These are phyloP conservation scores for Sherardia arvensis DNA, from an alignment of 257 asterid genomes.

Conservation along the genomic window DNA sequence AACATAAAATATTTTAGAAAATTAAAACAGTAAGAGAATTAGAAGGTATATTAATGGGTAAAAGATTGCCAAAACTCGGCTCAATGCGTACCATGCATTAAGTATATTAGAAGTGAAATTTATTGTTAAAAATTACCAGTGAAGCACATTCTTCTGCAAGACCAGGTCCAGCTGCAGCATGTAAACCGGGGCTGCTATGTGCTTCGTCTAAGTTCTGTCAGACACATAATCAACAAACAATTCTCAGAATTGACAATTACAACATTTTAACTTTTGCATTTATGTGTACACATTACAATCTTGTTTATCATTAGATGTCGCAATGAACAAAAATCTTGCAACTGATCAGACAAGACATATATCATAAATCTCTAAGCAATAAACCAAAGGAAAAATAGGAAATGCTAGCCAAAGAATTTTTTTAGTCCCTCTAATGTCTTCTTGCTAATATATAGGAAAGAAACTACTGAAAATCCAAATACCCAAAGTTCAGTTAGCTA, in stretches of 20 bases:
- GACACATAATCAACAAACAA: slow-evolving; percentile 17
- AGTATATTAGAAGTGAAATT: not conserved
- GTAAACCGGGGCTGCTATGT: slow-evolving; percentile 97
- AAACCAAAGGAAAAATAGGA: not conserved
- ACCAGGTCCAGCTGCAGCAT: slow-evolving; percentile 95
- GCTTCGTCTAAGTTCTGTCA: slow-evolving; percentile 90
- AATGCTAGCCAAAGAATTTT: not conserved
- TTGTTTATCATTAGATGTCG: no score
- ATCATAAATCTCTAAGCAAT: not conserved
- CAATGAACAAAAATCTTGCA: not conserved
- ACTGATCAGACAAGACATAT: not conserved
- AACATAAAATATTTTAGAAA: not conserved
- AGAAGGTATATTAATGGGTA: not conserved
- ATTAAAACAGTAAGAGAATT: not conserved
- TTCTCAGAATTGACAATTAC: slow-evolving; percentile 7
- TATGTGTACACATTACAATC: not conserved
- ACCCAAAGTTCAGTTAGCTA: not conserved
- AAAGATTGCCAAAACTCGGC: not conserved
- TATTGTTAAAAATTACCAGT: slow-evolving; percentile 20
- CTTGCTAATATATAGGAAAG: not conserved
- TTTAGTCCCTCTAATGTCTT: not conserved
- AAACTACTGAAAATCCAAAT: not conserved
- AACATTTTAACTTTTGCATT: not conserved
- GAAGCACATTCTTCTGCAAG: slow-evolving; percentile 78
- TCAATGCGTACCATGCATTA: not conserved